Evolutionary conservation across 768 basidiomycete species (phyloP).

Genomic region (Boletus bicolor): DNA sequence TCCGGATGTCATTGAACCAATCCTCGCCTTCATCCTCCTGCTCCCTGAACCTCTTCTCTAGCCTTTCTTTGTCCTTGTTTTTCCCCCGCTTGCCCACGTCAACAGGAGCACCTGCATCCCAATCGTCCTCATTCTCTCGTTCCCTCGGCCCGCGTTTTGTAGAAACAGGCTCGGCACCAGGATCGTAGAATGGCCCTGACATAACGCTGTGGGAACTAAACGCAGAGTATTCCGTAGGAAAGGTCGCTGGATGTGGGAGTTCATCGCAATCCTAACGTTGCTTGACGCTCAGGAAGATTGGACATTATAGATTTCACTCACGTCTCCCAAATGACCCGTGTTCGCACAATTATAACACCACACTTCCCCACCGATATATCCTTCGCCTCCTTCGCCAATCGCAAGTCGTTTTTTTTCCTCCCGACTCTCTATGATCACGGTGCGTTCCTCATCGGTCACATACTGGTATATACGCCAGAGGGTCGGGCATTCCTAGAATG

Average conservation of each 20-base stretch:
- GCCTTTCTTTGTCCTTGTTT: conserved; percentile 53
- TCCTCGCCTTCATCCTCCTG: conserved; percentile 59
- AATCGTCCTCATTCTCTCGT: conserved; percentile 33
- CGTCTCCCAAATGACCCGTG: conserved; percentile 76
- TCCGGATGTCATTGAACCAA: conserved; percentile 56
- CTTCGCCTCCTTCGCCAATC: conserved; percentile 73
- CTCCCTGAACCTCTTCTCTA: conserved; percentile 50
- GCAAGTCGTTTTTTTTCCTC: conserved; percentile 46
- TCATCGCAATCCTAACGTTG: conserved; percentile 58
- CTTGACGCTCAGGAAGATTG: background rate
- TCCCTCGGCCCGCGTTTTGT: conserved; percentile 41
- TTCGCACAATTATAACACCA: conserved; percentile 84
- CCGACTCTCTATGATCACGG: conserved; percentile 42
- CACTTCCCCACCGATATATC: conserved; percentile 66
- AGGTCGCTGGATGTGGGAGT: conserved; percentile 36
- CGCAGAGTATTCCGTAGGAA: conserved; percentile 56
- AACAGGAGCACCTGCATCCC: conserved; percentile 46
- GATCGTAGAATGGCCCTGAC: conserved; percentile 64
- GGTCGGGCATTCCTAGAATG: conserved; percentile 72
- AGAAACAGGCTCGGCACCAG: conserved; percentile 30
- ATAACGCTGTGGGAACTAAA: conserved; percentile 61
- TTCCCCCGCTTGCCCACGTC: conserved; percentile 67
- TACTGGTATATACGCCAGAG: conserved; percentile 82
- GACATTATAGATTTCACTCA: conserved; percentile 35
- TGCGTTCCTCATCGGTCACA: conserved; percentile 51